Evolutionary conservation across 2,329 filamentous ascomycete species (phyloP), one percentile per base, ranked within the genome.

Genomic region (Blastomyces silverae): DNA sequence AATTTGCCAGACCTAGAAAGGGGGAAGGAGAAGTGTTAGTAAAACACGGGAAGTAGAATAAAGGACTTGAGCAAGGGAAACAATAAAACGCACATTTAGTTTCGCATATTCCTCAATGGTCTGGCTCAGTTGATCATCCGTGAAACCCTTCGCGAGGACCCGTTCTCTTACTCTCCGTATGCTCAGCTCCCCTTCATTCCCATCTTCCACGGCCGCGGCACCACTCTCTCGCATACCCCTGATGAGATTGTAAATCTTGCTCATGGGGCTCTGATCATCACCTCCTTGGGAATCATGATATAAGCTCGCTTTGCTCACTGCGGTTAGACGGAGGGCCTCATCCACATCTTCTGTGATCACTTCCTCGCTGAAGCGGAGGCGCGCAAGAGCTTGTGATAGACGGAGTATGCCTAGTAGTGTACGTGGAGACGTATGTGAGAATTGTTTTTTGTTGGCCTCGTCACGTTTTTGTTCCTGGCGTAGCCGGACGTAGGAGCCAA

Each of bases 71-170:
- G 48, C 31, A 39, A 60, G 62, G 31, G 62, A 10, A 44, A 64
- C 52, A 62, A n/a, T 1, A 64, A 73, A 69, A 88, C 92, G 91
- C 82, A 97, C 94, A 81, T 96, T 90, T 67, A 96, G 80, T 69
- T 85, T 82, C 2, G 90, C 88, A 78, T 99, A 97, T 80, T 96
- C 93, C 67, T 96, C 89, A 74, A 99, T 83, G 25, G 92, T 89
- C 70, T 85, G 85, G 73, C 90, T 83, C 80, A 96, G 92, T 77
- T 99, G 92, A 77, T 97, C 91, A 69, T 92, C 89, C 0, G 93
- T 99, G 77, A 97, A 99, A 2, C 94, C 94, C 84, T 96, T 97
- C 63, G 92, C 94, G 71, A 97, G 83, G 39, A 99, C 92, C 69
- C 94, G 82, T 78, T 97, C 92, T 75, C 92, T 86, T 66, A 99